phyloP scores from a whole-genome alignment of 192 early-diverging fungal species.

The Borealophlyctis nickersoniae region DNA sequence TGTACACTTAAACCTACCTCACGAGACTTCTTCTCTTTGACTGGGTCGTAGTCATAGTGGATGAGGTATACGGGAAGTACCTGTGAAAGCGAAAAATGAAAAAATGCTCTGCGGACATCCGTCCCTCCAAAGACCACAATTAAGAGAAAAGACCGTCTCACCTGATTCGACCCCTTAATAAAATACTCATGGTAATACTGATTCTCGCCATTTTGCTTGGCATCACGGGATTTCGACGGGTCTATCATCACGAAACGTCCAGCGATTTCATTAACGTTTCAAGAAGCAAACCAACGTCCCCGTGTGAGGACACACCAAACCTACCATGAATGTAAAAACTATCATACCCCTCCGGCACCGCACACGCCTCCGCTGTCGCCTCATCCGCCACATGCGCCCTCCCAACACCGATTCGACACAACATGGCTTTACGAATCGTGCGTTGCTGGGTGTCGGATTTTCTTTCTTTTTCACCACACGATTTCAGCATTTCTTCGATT shows the following conservation, averaged over 20 bases:
- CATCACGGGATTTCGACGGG: neutral
- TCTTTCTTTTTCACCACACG: no score
- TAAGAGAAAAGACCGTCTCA: neutral
- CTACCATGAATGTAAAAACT: slow-evolving; percentile 51
- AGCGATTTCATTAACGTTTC: neutral
- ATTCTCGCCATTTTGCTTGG: no score
- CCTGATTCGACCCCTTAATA: slow-evolving; percentile 49
- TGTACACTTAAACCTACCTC: slow-evolving; percentile 33
- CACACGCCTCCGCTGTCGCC: slow-evolving; percentile 21
- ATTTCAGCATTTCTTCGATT: no score
- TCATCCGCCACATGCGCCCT: slow-evolving; percentile 42
- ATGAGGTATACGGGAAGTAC: slow-evolving; percentile 55
- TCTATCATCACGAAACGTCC: slow-evolving; percentile 14
- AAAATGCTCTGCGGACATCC: neutral
- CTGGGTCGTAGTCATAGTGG: slow-evolving; percentile 50
- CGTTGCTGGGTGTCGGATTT: slow-evolving; percentile 4
- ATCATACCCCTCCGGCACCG: slow-evolving; percentile 56
- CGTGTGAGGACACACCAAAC: no score
- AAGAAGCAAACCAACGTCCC: no score
- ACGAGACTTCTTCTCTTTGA: slow-evolving; percentile 43
- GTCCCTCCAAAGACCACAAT: neutral
- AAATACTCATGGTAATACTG: slow-evolving; percentile 50
- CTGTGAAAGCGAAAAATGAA: slow-evolving; percentile 12
- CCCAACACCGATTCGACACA: slow-evolving; percentile 51
- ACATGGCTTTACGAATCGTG: slow-evolving; percentile 37